These are phyloP conservation scores for Sonneratia caseolaris DNA, from an alignment of 345 rosid genomes.

Conservation along the genomic window DNA sequence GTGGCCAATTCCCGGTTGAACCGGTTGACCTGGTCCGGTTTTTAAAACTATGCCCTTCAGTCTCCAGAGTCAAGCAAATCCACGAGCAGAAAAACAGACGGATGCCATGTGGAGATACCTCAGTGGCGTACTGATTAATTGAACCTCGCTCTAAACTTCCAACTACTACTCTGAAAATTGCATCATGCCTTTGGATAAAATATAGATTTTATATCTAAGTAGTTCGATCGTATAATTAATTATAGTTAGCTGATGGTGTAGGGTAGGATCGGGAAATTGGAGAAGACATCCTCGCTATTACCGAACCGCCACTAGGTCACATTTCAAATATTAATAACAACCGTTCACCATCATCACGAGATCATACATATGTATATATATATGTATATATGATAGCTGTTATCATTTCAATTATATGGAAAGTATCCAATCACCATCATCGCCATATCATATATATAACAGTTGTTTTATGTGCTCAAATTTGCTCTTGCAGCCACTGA, in stretches of 20 bases:
- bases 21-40: no score
- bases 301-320: not conserved
- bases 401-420: no score
- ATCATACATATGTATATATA: not conserved
- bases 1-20: no score
- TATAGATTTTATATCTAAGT: no score
- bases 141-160: slow-evolving; percentile 16
- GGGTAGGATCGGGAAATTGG: no score
- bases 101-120: slow-evolving; percentile 37
- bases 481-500: not conserved
- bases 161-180: slow-evolving; percentile 21
- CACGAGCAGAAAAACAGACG: slow-evolving; percentile 1
- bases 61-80: slow-evolving; percentile 25
- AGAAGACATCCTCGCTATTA: not conserved
- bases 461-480: not conserved
- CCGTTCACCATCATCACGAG: not conserved
- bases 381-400: not conserved
- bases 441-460: no score
- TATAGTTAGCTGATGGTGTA: no score
- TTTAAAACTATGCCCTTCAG: no score
- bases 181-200: not conserved
- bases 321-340: not conserved
- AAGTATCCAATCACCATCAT: no score
- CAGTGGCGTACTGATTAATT: slow-evolving; percentile 19
- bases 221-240: no score